phyloP scores from a whole-genome alignment of 2,329 filamentous ascomycete genomes.

The Pseudogymnoascus sp. region DNA sequence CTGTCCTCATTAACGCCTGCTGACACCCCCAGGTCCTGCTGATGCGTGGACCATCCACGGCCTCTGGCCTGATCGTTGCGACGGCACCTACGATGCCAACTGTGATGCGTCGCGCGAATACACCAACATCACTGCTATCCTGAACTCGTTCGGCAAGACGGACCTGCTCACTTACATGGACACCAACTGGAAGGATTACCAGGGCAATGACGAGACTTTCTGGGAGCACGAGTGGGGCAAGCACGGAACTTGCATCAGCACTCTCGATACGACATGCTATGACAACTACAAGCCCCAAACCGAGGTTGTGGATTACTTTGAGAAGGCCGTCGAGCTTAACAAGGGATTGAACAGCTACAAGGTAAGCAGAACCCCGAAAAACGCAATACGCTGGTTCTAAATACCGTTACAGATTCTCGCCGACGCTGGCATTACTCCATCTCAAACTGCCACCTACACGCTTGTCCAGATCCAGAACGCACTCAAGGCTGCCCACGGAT shows the following conservation, averaged over 20 bases:
- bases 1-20: neutral
- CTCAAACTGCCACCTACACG: conserved; percentile 35
- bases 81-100: conserved; percentile 60
- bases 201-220: conserved; percentile 55
- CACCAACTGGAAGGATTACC: conserved; percentile 64
- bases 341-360: conserved; percentile 59
- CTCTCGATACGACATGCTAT: conserved; percentile 62
- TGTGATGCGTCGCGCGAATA: conserved; percentile 58
- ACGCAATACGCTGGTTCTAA: neutral
- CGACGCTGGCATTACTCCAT: conserved; percentile 52
- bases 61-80: conserved; percentile 60
- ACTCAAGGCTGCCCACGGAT: conserved; percentile 39
- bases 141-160: conserved; percentile 45
- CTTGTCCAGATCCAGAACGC: conserved; percentile 36
- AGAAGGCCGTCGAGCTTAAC: conserved; percentile 58
- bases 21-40: conserved; percentile 41
- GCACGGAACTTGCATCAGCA: conserved; percentile 67
- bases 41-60: conserved; percentile 72
- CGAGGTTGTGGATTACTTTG: conserved; percentile 64
- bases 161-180: conserved; percentile 60
- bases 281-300: conserved; percentile 49
- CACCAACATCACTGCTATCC: conserved; percentile 57
- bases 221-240: conserved; percentile 73
- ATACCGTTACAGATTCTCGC: conserved; percentile 40
- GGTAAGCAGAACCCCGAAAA: conserved; percentile 27